Evolutionary conservation across 805 yeast species (phyloP), one percentile per base, ranked within the genome.

Genomic region (Wickerhamomyces rabaulensis): DNA sequence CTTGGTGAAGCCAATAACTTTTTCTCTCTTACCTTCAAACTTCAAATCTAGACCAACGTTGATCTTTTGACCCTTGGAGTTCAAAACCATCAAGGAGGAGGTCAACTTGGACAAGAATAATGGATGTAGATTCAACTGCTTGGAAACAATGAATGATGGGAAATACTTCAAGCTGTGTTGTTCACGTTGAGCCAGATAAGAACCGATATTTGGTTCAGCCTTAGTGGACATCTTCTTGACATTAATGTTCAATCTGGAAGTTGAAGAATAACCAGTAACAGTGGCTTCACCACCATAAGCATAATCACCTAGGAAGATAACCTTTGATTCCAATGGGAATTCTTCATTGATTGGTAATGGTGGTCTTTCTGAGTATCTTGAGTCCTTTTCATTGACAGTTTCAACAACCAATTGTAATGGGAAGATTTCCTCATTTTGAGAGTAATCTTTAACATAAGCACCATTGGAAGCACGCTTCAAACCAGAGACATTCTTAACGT

Each of bases 401-500:
- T 86, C 87, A 13, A 94, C 95, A 55, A 90, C 73, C 31, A 89
- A 66, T 64, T 90, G 95, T 40, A 85, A 65, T n/a, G 99, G 96
- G 56, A 75, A 82, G 8, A 68, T 66, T 49, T 77, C 84, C 16
- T 76, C 67, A 3, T 70, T 68, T 6, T 69, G 64, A 2, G 80
- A 70, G 56, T 74, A 90, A 1, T 89, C 82, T 66, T 94, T 92
- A 20, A 79, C 78, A 53, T 77, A 81, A 0, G 96, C 89, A 50
- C 99, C 99, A 35, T 70, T 71, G 2, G 67, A 57, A 38, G 74
- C 76, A 62, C 96, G 80, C 26, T 75, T 74, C 56, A 94, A 67
- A 13, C 99, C 99, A 48, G 81, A 77, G 12, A 91, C 87, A 6
- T 82, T 80, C 47, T 77, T 74, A n/a, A 85, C 95, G 48, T 80